Percentiles rank a stretch among this genome's conserved stretches.
Evolutionary conservation across 75 land plant species (phyloP).

Genomic region (Pinus tabuliformis): DNA sequence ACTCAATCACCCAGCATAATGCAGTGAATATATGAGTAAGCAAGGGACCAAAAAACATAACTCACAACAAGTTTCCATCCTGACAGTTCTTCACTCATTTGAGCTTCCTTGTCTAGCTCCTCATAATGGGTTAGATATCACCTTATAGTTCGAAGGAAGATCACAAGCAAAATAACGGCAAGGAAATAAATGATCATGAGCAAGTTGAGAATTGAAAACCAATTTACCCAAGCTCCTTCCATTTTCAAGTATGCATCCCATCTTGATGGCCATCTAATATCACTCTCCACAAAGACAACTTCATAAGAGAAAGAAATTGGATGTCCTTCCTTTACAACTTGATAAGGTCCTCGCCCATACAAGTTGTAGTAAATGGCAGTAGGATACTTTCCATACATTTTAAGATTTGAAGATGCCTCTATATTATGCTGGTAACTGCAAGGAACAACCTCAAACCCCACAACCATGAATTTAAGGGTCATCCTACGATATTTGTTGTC

Average conservation of each 20-base stretch:
- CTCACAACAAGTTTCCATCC: slow-evolving; percentile 72
- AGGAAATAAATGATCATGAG: slow-evolving; percentile 60
- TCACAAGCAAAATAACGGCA: slow-evolving; percentile 57
- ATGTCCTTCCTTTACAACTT: slow-evolving; percentile 23
- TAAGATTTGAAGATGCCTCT: slow-evolving; percentile 7
- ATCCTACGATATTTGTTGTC: not conserved
- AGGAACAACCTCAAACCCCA: slow-evolving; percentile 61
- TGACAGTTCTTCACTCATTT: slow-evolving; percentile 64
- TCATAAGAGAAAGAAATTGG: slow-evolving; percentile 39
- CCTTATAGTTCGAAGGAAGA: slow-evolving; percentile 49
- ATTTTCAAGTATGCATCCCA: slow-evolving; percentile 59
- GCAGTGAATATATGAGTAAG: slow-evolving; percentile 37
- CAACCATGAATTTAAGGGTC: slow-evolving; percentile 37
- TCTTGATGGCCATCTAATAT: slow-evolving; percentile 45
- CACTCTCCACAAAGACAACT: slow-evolving; percentile 40
- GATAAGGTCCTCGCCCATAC: slow-evolving; percentile 16
- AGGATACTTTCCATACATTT: slow-evolving; percentile 36
- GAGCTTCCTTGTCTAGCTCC: slow-evolving; percentile 67
- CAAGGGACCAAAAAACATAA: slow-evolving; percentile 56
- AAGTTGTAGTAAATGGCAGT: slow-evolving; percentile 23
- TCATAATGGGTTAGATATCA: slow-evolving; percentile 54
- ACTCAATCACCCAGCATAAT: slow-evolving; percentile 59
- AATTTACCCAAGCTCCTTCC: slow-evolving; percentile 56
- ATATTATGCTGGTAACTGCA: slow-evolving; percentile 38
- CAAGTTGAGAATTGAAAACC: slow-evolving; percentile 62